These are phyloP conservation scores for Begonia peltatifolia DNA, from an alignment of 306 rosid species.

Conservation along the genomic window DNA sequence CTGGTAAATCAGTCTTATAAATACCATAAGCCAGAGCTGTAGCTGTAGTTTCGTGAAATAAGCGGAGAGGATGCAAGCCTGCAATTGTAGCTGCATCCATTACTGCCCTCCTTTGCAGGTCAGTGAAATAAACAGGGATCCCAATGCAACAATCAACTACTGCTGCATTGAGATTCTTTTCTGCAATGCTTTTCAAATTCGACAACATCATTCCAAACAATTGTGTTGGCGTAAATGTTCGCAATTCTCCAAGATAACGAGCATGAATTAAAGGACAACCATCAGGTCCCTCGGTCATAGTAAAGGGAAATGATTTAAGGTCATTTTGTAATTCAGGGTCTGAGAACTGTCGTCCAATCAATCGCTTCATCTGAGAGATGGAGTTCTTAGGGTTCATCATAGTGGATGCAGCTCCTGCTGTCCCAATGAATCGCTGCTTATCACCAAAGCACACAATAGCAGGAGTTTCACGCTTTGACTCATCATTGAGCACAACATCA, in stretches of 20 bases:
- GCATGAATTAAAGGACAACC: slow-evolving; percentile 62
- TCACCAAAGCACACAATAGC: slow-evolving; percentile 68
- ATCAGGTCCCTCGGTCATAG: slow-evolving; percentile 40
- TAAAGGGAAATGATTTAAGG: slow-evolving; percentile 42
- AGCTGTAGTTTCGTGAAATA: slow-evolving; percentile 87
- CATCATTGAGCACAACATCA: slow-evolving; percentile 72
- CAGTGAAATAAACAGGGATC: slow-evolving; percentile 58
- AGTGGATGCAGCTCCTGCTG: slow-evolving; percentile 74
- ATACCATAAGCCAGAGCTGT: slow-evolving; percentile 95
- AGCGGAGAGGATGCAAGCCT: slow-evolving; percentile 75
- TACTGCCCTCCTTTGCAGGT: slow-evolving; percentile 65
- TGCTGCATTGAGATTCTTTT: slow-evolving; percentile 35
- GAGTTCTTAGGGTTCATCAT: slow-evolving; percentile 66
- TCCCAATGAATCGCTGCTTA: slow-evolving; percentile 83
- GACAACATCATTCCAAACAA: slow-evolving; percentile 67
- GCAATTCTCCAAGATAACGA: slow-evolving; percentile 27
- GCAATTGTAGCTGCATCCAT: slow-evolving; percentile 67
- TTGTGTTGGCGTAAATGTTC: slow-evolving; percentile 54
- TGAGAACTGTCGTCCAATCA: slow-evolving; percentile 39
- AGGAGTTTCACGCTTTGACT: slow-evolving; percentile 78
- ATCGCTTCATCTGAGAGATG: slow-evolving; percentile 65
- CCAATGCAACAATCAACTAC: slow-evolving; percentile 69
- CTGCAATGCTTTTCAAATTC: slow-evolving; percentile 53
- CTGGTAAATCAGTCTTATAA: slow-evolving; percentile 88
- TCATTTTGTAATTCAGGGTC: slow-evolving; percentile 44